Evolutionary conservation across 345 rosid species (phyloP).

Genomic region (Acer negundo): DNA sequence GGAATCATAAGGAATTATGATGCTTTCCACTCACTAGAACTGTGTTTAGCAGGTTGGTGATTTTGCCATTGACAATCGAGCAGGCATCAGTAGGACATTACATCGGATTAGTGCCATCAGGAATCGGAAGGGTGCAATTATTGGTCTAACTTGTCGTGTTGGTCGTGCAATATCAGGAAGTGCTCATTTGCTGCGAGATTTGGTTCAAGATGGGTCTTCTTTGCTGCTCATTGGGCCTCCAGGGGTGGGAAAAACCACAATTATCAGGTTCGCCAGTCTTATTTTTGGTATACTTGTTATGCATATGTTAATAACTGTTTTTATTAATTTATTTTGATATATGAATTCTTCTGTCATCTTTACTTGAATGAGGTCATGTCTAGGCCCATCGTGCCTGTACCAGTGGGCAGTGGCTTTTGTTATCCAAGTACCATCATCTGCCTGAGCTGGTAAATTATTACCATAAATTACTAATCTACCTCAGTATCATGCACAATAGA

Average conservation of each 20-base stretch:
- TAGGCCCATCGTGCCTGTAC: not conserved
- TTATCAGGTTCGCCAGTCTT: slow-evolving; percentile 62
- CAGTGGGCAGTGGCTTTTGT: not conserved
- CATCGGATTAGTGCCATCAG: slow-evolving; percentile 90
- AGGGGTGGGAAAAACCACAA: slow-evolving; percentile 95
- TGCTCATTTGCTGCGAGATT: slow-evolving; percentile 71
- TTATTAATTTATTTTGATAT: too few relatives aligned
- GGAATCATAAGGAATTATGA: not conserved
- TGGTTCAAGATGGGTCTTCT: slow-evolving; percentile 78
- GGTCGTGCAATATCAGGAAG: slow-evolving; percentile 84
- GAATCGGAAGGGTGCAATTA: slow-evolving; percentile 68
- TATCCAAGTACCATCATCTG: not conserved
- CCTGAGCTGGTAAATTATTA: not conserved
- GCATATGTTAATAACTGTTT: not conserved
- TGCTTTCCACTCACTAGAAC: slow-evolving; percentile 10
- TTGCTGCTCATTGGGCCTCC: slow-evolving; percentile 93
- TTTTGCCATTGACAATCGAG: slow-evolving; percentile 87
- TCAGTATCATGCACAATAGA: too few relatives aligned
- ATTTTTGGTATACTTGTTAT: not conserved
- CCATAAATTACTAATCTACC: not conserved
- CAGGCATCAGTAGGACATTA: slow-evolving; percentile 85
- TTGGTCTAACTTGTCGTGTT: slow-evolving; percentile 95
- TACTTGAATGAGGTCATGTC: not conserved
- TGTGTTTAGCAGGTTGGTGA: slow-evolving; percentile 65
- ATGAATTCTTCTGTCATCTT: not conserved